phyloP scores from a whole-genome alignment of 257 asterid species.

The Agastache rugosa region DNA sequence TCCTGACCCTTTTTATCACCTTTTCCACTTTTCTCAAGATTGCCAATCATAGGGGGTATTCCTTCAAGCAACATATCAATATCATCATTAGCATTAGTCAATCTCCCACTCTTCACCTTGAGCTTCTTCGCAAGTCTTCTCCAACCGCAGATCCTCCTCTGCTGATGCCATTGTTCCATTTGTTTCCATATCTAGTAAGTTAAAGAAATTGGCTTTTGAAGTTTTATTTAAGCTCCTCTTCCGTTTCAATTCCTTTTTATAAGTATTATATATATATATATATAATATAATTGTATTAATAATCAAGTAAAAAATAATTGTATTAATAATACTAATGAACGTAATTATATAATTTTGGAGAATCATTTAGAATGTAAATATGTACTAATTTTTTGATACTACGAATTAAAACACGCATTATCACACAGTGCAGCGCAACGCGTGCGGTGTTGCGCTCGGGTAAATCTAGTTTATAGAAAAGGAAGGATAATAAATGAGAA shows the following conservation, averaged over 20 bases:
- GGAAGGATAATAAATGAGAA: too few relatives aligned
- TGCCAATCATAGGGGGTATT: conserved; percentile 57
- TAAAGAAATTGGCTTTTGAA: conserved; percentile 53
- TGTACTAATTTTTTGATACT: too few relatives aligned
- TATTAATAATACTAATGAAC: too few relatives aligned
- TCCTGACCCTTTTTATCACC: conserved; percentile 29
- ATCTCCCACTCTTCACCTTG: conserved; percentile 68
- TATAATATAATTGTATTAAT: too few relatives aligned
- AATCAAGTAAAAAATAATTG: too few relatives aligned
- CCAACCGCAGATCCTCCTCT: conserved; percentile 63
- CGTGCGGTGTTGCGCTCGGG: too few relatives aligned
- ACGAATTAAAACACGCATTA: too few relatives aligned
- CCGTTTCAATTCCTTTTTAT: conserved; percentile 47
- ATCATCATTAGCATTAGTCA: conserved; percentile 66
- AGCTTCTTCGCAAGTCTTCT: conserved; percentile 87
- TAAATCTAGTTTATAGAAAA: too few relatives aligned
- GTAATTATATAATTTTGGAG: too few relatives aligned
- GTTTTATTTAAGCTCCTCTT: conserved; percentile 36
- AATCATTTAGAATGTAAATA: too few relatives aligned
- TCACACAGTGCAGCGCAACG: too few relatives aligned
- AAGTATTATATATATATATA: too few relatives aligned
- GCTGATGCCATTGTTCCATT: conserved; percentile 44
- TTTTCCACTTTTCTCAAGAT: conserved; percentile 36
- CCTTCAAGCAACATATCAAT: conserved; percentile 61
- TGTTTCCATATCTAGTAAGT: conserved; percentile 66